Conservation (phyloP, 345 rosid species). For the Zanthoxylum bungeanum region DNA sequence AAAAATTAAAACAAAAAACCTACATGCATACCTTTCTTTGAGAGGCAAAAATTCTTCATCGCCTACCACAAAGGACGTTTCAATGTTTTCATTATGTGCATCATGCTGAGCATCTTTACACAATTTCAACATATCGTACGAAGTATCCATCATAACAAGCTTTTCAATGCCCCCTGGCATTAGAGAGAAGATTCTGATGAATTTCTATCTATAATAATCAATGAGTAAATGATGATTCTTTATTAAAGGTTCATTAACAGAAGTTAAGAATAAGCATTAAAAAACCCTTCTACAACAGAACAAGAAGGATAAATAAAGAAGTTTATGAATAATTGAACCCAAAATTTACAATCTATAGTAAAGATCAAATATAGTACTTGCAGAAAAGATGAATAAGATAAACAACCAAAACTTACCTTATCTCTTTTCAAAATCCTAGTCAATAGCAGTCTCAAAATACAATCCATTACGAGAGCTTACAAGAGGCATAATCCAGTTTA, state of each 20-base stretch:
- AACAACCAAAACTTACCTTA: neutral
- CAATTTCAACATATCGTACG: slow-evolving; percentile 73
- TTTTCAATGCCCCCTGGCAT: slow-evolving; percentile 74
- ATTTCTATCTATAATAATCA: neutral
- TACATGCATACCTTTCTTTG: slow-evolving; percentile 60
- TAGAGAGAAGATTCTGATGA: neutral
- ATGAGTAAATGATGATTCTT: neutral
- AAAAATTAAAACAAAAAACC: neutral
- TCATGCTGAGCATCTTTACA: slow-evolving; percentile 51
- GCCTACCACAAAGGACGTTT: slow-evolving; percentile 68
- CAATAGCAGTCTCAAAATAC: neutral
- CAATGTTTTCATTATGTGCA: slow-evolving; percentile 35
- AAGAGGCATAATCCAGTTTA: neutral
- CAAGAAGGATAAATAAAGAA: neutral
- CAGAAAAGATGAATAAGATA: neutral
- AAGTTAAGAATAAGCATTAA: neutral
- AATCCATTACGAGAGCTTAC: neutral
- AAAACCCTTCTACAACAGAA: neutral
- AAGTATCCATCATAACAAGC: slow-evolving; percentile 90
- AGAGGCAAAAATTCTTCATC: slow-evolving; percentile 94
- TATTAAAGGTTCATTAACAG: neutral
- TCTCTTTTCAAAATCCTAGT: neutral
- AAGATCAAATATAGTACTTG: too few relatives aligned
- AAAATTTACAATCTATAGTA: neutral
- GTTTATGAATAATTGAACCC: neutral